Conservation (phyloP, 108 stramenopile genomes). For the Nannochloropsis oceanica region DNA sequence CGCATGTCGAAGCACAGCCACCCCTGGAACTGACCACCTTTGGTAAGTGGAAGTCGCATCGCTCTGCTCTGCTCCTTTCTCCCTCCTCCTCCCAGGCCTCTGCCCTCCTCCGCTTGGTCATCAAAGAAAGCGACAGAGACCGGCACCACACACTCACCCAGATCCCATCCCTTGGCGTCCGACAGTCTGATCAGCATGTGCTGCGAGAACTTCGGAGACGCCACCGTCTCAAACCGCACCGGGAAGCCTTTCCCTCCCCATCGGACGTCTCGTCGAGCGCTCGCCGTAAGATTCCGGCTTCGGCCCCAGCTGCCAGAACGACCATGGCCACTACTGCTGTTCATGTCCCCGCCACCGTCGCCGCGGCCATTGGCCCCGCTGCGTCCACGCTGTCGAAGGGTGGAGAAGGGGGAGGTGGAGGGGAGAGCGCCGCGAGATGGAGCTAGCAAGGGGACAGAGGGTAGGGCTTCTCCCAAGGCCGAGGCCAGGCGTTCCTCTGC, state of each 20-base stretch:
- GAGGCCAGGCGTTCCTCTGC: background rate
- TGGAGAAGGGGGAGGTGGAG: background rate
- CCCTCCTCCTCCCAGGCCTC: background rate
- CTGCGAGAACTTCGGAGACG: background rate
- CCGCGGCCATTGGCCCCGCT: background rate
- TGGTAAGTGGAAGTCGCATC: background rate
- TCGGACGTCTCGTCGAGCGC: background rate
- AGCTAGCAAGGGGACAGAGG: background rate
- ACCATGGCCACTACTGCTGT: background rate
- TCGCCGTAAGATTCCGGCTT: background rate
- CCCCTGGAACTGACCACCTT: background rate
- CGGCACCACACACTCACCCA: background rate
- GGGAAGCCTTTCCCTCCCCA: background rate
- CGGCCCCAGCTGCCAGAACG: background rate
- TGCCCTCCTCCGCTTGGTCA: background rate
- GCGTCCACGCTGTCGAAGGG: background rate
- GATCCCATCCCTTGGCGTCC: background rate
- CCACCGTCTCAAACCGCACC: background rate
- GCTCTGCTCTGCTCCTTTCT: background rate
- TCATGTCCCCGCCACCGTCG: background rate
- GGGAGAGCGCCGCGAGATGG: background rate
- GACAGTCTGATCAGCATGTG: background rate
- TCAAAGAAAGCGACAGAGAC: background rate
- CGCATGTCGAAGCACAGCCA: background rate
- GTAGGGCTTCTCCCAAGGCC: background rate